These are phyloP conservation scores for Cymbidium sinense DNA, from an alignment of 106 monocot species.

Conservation along the genomic window DNA sequence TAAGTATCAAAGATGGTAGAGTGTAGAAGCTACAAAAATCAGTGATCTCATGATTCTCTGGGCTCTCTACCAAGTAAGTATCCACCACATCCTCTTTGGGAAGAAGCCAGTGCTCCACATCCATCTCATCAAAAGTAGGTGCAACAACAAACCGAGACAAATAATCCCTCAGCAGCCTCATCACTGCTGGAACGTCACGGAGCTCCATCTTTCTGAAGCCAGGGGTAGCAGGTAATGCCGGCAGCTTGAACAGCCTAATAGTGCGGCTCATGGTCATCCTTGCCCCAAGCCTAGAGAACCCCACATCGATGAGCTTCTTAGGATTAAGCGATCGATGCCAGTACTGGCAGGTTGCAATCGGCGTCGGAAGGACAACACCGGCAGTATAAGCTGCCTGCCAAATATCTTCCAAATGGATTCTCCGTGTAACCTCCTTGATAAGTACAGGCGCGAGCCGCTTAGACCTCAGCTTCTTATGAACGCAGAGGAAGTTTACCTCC, in stretches of 20 bases:
- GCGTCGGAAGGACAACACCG: slow-evolving; percentile 66
- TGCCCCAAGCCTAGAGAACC: slow-evolving; percentile 58
- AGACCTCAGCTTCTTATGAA: slow-evolving; percentile 78
- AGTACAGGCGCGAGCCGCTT: slow-evolving; percentile 77
- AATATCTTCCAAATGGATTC: slow-evolving; percentile 65
- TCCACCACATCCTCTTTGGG: slow-evolving; percentile 63
- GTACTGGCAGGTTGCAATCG: slow-evolving; percentile 61
- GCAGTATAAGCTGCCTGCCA: slow-evolving; percentile 88
- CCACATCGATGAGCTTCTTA: slow-evolving; percentile 77
- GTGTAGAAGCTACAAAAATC: slow-evolving; percentile 88
- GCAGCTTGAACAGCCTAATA: slow-evolving; percentile 59
- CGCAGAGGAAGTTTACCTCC: slow-evolving; percentile 77
- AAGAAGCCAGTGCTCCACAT: slow-evolving; percentile 80
- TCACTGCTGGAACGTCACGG: slow-evolving; percentile 66
- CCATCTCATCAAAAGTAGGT: slow-evolving; percentile 60
- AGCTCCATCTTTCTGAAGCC: slow-evolving; percentile 80
- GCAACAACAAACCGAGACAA: slow-evolving; percentile 49
- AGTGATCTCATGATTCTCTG: slow-evolving; percentile 58
- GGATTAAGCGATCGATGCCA: slow-evolving; percentile 81
- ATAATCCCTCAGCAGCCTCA: slow-evolving; percentile 52
- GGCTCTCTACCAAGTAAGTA: slow-evolving; percentile 69
- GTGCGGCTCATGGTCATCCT: slow-evolving; percentile 85
- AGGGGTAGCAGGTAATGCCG: slow-evolving; percentile 34
- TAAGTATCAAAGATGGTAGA: slow-evolving; percentile 54
- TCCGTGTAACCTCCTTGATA: slow-evolving; percentile 68